phyloP scores from a whole-genome alignment of 768 basidiomycete genomes.

The Lactifluus volemus region DNA sequence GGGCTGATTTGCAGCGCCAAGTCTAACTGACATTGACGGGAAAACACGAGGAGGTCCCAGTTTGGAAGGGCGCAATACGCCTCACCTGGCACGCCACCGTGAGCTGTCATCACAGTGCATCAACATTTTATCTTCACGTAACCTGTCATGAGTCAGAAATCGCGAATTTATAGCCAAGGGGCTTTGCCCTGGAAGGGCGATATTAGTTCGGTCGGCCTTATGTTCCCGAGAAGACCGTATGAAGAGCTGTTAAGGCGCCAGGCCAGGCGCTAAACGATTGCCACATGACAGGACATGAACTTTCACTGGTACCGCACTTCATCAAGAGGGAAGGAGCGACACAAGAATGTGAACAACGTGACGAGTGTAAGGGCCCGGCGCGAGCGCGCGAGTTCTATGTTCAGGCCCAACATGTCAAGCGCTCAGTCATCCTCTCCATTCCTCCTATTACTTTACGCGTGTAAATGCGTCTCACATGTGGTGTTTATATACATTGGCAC shows the following conservation, averaged over 20 bases:
- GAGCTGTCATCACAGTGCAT: neutral
- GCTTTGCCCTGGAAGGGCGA: neutral
- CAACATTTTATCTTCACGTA: neutral
- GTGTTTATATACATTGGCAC: neutral
- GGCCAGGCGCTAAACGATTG: neutral
- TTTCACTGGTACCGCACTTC: neutral
- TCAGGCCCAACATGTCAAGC: neutral
- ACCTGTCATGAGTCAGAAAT: neutral
- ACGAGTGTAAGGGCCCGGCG: neutral
- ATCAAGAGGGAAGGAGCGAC: neutral
- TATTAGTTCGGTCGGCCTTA: neutral
- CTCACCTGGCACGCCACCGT: neutral
- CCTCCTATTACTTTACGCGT: neutral
- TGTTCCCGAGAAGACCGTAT: neutral
- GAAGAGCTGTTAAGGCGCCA: neutral
- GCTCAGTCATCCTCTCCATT: neutral
- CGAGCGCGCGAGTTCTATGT: neutral
- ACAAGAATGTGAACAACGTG: slow-evolving; percentile 1
- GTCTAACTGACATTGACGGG: neutral
- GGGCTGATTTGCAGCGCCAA: neutral
- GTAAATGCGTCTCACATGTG: neutral
- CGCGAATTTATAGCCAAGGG: neutral
- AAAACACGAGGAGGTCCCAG: neutral
- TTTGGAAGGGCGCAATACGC: neutral
- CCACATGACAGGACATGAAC: neutral